phyloP scores from a whole-genome alignment of 495 filamentous ascomycete species.

The Collariella sp. region DNA sequence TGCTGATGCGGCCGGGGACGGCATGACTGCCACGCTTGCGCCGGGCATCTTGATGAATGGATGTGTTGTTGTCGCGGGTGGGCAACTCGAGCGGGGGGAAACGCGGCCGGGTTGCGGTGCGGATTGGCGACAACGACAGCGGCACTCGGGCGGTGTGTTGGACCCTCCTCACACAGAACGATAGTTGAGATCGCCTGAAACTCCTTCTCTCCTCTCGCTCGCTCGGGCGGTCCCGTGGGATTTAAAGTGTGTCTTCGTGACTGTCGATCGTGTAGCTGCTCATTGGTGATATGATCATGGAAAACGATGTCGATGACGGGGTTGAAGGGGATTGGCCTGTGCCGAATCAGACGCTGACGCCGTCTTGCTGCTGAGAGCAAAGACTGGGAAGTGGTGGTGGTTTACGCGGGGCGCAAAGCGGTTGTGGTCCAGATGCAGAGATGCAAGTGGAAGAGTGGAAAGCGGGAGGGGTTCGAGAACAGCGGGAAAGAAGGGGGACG shows the following conservation, averaged over 20 bases:
- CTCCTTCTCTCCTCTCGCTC: slow-evolving; percentile 38
- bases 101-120: slow-evolving; percentile 22
- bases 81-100: slow-evolving; percentile 19
- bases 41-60: slow-evolving; percentile 50
- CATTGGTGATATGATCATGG: slow-evolving; percentile 54
- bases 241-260: slow-evolving; percentile 54
- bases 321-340: slow-evolving; percentile 18
- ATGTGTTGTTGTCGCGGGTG: slow-evolving; percentile 35
- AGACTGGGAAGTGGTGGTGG: slow-evolving; percentile 18
- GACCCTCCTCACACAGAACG: slow-evolving; percentile 39
- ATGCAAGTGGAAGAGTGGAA: slow-evolving; percentile 14
- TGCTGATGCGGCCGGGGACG: slow-evolving; percentile 49
- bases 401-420: neutral
- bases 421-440: slow-evolving; percentile 4
- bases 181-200: slow-evolving; percentile 45
- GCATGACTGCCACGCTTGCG: slow-evolving; percentile 54
- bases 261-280: slow-evolving; percentile 41
- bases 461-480: slow-evolving; percentile 28
- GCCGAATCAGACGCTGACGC: slow-evolving; percentile 18
- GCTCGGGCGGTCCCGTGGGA: slow-evolving; percentile 46
- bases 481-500: slow-evolving; percentile 21
- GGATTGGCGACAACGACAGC: slow-evolving; percentile 25
- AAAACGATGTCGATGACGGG: slow-evolving; percentile 22
- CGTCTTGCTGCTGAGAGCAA: slow-evolving; percentile 23
- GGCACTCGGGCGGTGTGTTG: slow-evolving; percentile 25